These are phyloP conservation scores for Aristolochia contorta DNA, from an alignment of 164 flowering plant genomes.

Conservation along the genomic window DNA sequence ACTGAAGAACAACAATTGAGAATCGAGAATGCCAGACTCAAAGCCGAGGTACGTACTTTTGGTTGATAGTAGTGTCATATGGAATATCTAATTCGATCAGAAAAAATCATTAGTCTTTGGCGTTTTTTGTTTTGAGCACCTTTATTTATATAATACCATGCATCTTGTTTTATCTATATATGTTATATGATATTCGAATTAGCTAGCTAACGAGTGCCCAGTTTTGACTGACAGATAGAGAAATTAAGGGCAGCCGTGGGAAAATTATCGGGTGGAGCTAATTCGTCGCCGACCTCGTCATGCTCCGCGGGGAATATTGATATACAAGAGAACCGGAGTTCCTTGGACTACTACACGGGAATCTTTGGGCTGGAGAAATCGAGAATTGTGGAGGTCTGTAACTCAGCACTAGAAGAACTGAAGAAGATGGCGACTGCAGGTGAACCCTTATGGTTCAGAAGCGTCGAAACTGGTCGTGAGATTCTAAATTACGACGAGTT, in stretches of 20 bases:
- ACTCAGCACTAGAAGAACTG: slow-evolving; percentile 61
- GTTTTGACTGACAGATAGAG: slow-evolving; percentile 42
- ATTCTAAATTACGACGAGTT: slow-evolving; percentile 97
- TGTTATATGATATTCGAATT: no score
- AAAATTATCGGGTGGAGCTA: slow-evolving; percentile 33
- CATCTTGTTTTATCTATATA: background rate
- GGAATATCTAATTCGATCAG: no score
- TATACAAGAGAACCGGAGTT: slow-evolving; percentile 50
- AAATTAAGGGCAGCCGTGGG: slow-evolving; percentile 47
- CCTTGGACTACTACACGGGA: slow-evolving; percentile 67
- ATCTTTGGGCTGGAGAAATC: slow-evolving; percentile 73
- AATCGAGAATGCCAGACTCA: slow-evolving; percentile 82
- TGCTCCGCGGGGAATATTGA: slow-evolving; percentile 55
- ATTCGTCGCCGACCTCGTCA: slow-evolving; percentile 49
- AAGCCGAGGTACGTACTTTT: slow-evolving; percentile 67
- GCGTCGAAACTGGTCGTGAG: slow-evolving; percentile 91
- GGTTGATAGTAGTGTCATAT: no score
- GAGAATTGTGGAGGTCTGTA: slow-evolving; percentile 47
- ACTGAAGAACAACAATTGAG: slow-evolving; percentile 72
- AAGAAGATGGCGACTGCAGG: slow-evolving; percentile 66
- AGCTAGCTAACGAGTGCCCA: no score
- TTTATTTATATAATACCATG: no score
- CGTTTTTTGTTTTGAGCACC: no score
- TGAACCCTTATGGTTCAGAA: slow-evolving; percentile 84
- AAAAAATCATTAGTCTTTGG: no score